Conservation (phyloP, 352 stramenopile genomes). For the Phytophthora pseudosyringae region DNA sequence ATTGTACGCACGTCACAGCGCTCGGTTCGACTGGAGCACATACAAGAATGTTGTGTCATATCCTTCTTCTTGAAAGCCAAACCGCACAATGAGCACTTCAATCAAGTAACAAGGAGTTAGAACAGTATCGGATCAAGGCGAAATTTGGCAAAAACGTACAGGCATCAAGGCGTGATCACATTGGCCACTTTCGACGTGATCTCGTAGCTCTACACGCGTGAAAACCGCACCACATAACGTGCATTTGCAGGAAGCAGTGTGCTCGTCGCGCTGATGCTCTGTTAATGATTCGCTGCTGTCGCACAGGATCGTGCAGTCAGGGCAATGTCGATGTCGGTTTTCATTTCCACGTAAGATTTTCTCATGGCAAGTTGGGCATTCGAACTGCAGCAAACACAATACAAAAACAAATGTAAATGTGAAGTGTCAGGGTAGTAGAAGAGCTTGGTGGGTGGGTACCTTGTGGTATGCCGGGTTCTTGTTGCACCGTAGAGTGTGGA, state of each 20-base stretch:
- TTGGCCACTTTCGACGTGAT: slow-evolving; percentile 24
- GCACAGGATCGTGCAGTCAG: slow-evolving; percentile 35
- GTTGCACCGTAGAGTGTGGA: slow-evolving; percentile 53
- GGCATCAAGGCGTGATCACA: slow-evolving; percentile 39
- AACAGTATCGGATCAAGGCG: not conserved
- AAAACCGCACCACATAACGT: slow-evolving; percentile 37
- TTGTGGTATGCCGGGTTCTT: slow-evolving; percentile 63
- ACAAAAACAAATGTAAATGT: slow-evolving; percentile 3
- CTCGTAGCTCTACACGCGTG: slow-evolving; percentile 26
- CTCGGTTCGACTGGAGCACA: slow-evolving; percentile 64
- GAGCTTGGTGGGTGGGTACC: slow-evolving; percentile 20
- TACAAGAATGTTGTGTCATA: slow-evolving; percentile 32
- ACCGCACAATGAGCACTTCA: slow-evolving; percentile 53
- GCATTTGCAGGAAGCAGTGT: slow-evolving; percentile 34
- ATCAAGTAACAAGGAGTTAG: slow-evolving; percentile 2
- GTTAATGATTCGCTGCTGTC: slow-evolving; percentile 14
- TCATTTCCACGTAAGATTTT: slow-evolving; percentile 39
- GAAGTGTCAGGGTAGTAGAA: not conserved
- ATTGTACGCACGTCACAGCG: slow-evolving; percentile 51
- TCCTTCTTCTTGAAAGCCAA: slow-evolving; percentile 62
- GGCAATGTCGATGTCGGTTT: slow-evolving; percentile 50
- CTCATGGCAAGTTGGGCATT: slow-evolving; percentile 46
- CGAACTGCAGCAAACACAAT: slow-evolving; percentile 33
- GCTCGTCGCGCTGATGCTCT: slow-evolving; percentile 29
- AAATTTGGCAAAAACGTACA: slow-evolving; percentile 19